Evolutionary conservation across 208 protist genomes (phyloP).

Genomic region (Herpetomonas tarakana): DNA sequence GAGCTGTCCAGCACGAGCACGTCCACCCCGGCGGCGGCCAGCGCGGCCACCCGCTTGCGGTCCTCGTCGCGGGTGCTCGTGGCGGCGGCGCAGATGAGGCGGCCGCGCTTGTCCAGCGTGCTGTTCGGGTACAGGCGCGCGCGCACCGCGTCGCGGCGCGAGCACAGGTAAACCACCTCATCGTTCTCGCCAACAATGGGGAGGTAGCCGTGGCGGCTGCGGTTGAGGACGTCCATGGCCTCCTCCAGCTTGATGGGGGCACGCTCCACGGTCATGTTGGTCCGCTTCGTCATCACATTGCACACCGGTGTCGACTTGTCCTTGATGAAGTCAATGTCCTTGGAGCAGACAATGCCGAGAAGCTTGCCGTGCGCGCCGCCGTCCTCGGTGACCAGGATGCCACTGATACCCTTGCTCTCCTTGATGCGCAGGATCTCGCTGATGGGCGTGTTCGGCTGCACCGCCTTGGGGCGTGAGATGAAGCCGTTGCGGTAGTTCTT

Average conservation of each 20-base stretch:
- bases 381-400: conserved; percentile 96
- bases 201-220: conserved; percentile 94
- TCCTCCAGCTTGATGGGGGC: conserved; percentile 90
- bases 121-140: conserved; percentile 81
- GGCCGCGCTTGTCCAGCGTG: conserved; percentile 76
- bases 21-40: conserved; percentile 90
- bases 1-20: conserved; percentile 95
- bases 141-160: conserved; percentile 78
- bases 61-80: conserved; percentile 91
- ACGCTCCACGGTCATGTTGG: conserved; percentile 78
- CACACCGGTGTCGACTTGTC: conserved; percentile 68
- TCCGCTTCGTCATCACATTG: conserved; percentile 86
- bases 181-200: conserved; percentile 94
- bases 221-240: conserved; percentile 94
- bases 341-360: conserved; percentile 95
- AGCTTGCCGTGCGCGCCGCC: conserved; percentile 93
- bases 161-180: conserved; percentile 92
- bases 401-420: conserved; percentile 92
- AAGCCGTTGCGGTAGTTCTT: conserved; percentile 97
- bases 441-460: conserved; percentile 83
- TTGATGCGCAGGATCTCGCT: conserved; percentile 91
- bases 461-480: conserved; percentile 94
- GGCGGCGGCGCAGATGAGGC: conserved; percentile 88
- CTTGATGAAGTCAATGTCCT: conserved; percentile 97
- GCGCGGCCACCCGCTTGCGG: conserved; percentile 69